Evolutionary conservation across 2,329 filamentous ascomycete species (phyloP), one percentile per base, ranked within the genome.

Genomic region (Colletotrichum incanum): DNA sequence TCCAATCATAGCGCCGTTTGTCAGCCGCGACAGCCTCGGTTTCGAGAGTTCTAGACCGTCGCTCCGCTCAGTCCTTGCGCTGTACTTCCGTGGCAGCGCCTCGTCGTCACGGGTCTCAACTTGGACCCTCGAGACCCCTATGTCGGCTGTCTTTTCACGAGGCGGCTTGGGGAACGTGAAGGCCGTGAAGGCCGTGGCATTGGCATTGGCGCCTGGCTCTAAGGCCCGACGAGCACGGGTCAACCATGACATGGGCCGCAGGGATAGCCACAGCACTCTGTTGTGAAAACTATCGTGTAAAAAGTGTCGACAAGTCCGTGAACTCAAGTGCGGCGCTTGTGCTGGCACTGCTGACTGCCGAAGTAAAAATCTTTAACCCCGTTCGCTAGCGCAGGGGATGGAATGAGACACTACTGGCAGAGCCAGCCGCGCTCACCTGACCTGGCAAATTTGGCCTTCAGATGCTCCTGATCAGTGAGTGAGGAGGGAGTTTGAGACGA

Each of bases 21-120:
- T 41, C 47, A 64, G 43, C 37, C 50, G 58, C 65, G 58, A 54
- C 43, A 54, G 65, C 58, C n/a, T 59, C 65, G n/a, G 41, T 63
- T 16, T 14, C 23, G 41, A 72, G 52, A 68, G 43, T 52, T 68
- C 65, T 67, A 64, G 65, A 39, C 58, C 52, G 14, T 54, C 69
- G 39, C 58, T 43, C 52, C 58, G 65, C 58, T 59, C 69, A 54
- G 65, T 59, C 58, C 47, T 20, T 34, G 34, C 16, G 41, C 34
- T 14, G 37, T 26, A 39, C 59, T 64, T 14, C 28, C 56, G 43
- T 58, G 65, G 65, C 58, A 72, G 65, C 58, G 65, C 69, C 69
- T 63, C 65, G 49, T 63, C 69, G 69, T 72, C 69, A 72, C 52
- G 31, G 58, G 52, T 68, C 65, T 63, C 65, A 54, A 56, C n/a